Base-by-base conservation (phyloP, 176 grass and related monocot species). In the barley (Hordeum vulgare) region DNA sequence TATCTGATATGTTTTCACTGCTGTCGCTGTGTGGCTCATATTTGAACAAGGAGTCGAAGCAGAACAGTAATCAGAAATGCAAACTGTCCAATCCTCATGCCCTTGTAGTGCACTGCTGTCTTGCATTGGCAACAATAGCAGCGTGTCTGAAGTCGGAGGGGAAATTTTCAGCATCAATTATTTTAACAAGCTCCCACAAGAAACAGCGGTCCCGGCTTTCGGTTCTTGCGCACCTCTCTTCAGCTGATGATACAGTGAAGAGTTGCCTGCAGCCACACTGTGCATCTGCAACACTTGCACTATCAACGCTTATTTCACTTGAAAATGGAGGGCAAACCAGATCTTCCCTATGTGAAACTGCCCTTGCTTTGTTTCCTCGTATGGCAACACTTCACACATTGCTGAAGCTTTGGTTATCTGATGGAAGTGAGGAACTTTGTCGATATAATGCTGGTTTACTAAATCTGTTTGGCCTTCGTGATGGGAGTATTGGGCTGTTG, bases 71-170 rank as follows among this genome's bases (percentile, higher is more conserved):
- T 78, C 90, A 94, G 62, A 94, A 92, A 85, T 88, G 89, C 79
- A 98, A 93, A 77, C 79, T 98, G 39, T 95, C 91, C 66, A 98
- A 94, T 59, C 96, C 96, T 49, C 90, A 85, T 88, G 89, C 89
- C 31, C 77, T 94, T 54, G 85, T 88, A 79, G 87, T 94, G n/a
- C 89, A 94, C 51, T 92, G 92, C 62, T 94, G 89, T 71, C 82
- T 94, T 75, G 87, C 90, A 34, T 68, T 94, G 85, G 89, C 85
- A 31, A 88, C 89, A 77, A 86, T 94, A 85, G 89, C 93, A 40
- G 75, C 77, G 34, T 77, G 79, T 56, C 45, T 94, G 74, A 94
- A 87, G 71, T 89, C 76, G 27, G 75, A 90, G 10, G 87, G 87
- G 34, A 77, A 81, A 66, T 86, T 37, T 87, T 90, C 89, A 61